Percentiles rank a stretch among this genome's conserved stretches.
Evolutionary conservation across 2,329 filamentous ascomycete genomes (phyloP).

Genomic region (Myriosclerotinia duriaeana): DNA sequence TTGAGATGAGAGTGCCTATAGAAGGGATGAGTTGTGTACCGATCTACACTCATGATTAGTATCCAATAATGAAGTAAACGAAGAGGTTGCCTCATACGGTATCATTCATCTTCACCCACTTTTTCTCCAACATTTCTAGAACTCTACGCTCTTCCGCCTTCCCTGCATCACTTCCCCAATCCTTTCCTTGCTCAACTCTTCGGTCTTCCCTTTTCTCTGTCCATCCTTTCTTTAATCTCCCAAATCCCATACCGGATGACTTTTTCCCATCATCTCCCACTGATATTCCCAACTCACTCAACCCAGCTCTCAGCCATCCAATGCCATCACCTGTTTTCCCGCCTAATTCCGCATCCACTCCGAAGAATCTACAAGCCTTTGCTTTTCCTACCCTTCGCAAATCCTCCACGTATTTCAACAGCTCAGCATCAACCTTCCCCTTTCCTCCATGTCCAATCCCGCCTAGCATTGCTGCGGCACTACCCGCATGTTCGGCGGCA

Average conservation of each 20-base stretch:
- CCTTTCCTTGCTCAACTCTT: constrained; percentile 68
- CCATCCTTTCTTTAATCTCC: constrained; percentile 70
- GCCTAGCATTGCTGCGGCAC: constrained; percentile 58
- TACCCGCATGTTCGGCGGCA: constrained; percentile 81
- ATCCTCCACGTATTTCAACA: constrained; percentile 74
- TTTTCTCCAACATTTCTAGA: constrained; percentile 79
- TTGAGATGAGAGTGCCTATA: constrained; percentile 67
- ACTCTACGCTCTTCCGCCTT: constrained; percentile 81
- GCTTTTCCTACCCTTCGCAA: constrained; percentile 73
- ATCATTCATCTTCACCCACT: constrained; percentile 93
- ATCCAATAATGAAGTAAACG: neutral
- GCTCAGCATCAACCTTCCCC: constrained; percentile 60
- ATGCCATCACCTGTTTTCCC: constrained; percentile 82
- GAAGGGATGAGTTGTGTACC: constrained; percentile 77
- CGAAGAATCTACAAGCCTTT: constrained; percentile 87
- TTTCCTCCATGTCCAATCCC: constrained; percentile 42
- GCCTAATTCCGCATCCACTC: constrained; percentile 80
- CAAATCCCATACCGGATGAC: constrained; percentile 53
- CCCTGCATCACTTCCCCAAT: constrained; percentile 82
- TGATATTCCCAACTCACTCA: constrained; percentile 69
- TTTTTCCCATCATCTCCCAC: constrained; percentile 51
- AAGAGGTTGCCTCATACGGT: constrained; percentile 57
- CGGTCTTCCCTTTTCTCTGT: constrained; percentile 76
- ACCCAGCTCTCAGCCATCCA: constrained; percentile 79
- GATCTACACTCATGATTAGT: constrained; percentile 53